A percentile compares a stretch with the other conserved stretches of the same genome.
phyloP scores from a whole-genome alignment of 2,329 filamentous ascomycete genomes.

The Cladorrhinum sp. region DNA sequence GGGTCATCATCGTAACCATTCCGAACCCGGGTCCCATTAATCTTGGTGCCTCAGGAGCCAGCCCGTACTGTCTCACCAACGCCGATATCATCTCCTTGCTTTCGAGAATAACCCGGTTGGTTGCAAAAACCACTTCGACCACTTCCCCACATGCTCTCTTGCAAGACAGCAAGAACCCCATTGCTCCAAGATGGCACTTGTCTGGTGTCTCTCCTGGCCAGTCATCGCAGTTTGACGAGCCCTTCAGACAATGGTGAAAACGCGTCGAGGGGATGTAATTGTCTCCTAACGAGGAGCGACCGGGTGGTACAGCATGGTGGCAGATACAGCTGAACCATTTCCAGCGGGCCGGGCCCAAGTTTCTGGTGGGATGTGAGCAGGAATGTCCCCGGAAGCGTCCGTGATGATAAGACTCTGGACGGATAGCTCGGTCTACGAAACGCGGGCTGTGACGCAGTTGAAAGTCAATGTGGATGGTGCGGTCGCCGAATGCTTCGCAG shows the following conservation, averaged over 20 bases:
- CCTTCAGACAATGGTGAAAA: background rate
- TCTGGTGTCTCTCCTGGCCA: background rate
- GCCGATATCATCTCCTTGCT: background rate
- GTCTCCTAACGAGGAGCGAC: background rate
- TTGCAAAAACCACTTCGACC: background rate
- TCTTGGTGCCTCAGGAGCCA: background rate
- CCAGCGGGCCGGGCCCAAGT: background rate
- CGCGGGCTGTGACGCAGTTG: background rate
- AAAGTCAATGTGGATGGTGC: background rate
- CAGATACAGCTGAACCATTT: background rate
- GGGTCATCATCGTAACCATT: background rate
- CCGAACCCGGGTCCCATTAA: background rate
- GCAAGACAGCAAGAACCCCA: background rate
- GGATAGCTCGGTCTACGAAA: background rate
- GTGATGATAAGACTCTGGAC: background rate
- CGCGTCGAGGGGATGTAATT: background rate
- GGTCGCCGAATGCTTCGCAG: background rate
- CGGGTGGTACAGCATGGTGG: background rate
- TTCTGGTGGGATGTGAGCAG: background rate
- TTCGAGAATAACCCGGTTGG: background rate
- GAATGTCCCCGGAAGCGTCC: background rate
- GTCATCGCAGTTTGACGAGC: background rate
- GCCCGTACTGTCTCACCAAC: background rate
- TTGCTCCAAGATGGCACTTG: background rate
- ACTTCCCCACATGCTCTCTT: background rate